Evolutionary conservation across 306 rosid genomes (phyloP).

Genomic region (Spatholobus suberectus): DNA sequence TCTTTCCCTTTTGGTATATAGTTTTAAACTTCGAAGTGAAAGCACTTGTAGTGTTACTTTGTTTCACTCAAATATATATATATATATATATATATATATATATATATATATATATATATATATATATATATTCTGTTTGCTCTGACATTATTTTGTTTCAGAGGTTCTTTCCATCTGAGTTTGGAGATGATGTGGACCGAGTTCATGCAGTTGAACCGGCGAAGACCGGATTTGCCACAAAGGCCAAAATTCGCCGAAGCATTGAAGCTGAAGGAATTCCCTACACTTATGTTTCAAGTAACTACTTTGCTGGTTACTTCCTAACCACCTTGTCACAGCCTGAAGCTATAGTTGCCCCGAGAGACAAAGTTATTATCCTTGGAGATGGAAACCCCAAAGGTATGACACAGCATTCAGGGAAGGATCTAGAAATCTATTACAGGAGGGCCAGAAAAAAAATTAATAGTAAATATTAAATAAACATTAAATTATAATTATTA

Average conservation of each 20-base stretch:
- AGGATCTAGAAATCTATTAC: too few species aligned
- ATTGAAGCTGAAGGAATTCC: slow-evolving; percentile 60
- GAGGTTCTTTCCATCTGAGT: slow-evolving; percentile 65
- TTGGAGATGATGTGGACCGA: slow-evolving; percentile 54
- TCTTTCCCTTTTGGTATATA: too few species aligned
- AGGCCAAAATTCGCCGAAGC: slow-evolving; percentile 43
- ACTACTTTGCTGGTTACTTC: slow-evolving; percentile 50
- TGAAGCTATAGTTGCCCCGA: slow-evolving; percentile 43
- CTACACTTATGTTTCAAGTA: slow-evolving; percentile 37
- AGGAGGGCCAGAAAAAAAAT: too few species aligned
- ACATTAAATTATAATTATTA: too few species aligned
- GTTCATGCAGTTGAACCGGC: slow-evolving; percentile 52
- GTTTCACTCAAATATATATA: too few species aligned
- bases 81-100: too few species aligned
- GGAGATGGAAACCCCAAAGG: slow-evolving; percentile 70
- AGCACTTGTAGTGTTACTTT: too few species aligned
- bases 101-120: too few species aligned
- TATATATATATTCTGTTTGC: too few species aligned
- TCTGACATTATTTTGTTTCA: slow-evolving; percentile 17
- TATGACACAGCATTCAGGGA: too few species aligned
- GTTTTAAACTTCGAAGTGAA: too few species aligned
- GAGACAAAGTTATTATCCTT: slow-evolving; percentile 51
- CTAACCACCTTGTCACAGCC: slow-evolving; percentile 43
- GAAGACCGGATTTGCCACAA: slow-evolving; percentile 19
- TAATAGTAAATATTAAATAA: too few species aligned